A percentile compares a stretch with the other conserved stretches of the same genome.
Evolutionary conservation across 148 eudicot genomes (phyloP).

Genomic region (Rhododendron mucronatum): DNA sequence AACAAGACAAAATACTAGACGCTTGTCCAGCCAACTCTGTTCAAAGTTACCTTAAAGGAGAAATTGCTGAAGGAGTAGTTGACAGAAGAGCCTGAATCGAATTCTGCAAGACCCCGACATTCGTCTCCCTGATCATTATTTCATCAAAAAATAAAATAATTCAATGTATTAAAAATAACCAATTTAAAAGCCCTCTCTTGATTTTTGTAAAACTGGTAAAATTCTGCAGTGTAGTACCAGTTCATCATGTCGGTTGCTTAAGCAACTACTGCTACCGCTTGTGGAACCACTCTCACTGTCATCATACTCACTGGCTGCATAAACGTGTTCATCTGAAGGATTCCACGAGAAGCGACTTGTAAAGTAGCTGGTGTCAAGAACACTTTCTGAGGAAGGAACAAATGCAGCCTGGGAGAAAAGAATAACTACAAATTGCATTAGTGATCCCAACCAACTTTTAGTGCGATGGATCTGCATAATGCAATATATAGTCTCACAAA

Average conservation of each 20-base stretch:
- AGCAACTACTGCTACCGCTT: constrained; percentile 77
- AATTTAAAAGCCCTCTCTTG: neutral
- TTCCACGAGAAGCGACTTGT: constrained; percentile 93
- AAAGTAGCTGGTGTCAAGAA: constrained; percentile 90
- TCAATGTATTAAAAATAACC: neutral
- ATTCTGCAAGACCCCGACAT: constrained; percentile 62
- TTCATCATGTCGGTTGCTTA: constrained; percentile 84
- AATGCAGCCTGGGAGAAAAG: constrained; percentile 82
- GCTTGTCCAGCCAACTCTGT: neutral
- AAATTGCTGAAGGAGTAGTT: constrained; percentile 96
- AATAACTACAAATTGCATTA: neutral
- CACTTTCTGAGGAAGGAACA: constrained; percentile 93
- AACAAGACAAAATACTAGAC: neutral
- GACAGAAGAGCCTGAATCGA: constrained; percentile 60
- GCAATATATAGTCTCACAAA: neutral
- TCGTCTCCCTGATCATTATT: constrained; percentile 67
- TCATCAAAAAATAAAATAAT: neutral
- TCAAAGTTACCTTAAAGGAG: constrained; percentile 79
- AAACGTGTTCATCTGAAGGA: constrained; percentile 73
- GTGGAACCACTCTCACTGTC: constrained; percentile 79
- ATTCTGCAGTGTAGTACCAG: constrained; percentile 34
- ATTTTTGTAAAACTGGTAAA: neutral
- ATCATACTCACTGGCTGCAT: constrained; percentile 69
- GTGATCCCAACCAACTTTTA: neutral
- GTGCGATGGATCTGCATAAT: neutral